Conservation (phyloP, 352 stramenopile species). For the Phytophthora nicotianae region DNA sequence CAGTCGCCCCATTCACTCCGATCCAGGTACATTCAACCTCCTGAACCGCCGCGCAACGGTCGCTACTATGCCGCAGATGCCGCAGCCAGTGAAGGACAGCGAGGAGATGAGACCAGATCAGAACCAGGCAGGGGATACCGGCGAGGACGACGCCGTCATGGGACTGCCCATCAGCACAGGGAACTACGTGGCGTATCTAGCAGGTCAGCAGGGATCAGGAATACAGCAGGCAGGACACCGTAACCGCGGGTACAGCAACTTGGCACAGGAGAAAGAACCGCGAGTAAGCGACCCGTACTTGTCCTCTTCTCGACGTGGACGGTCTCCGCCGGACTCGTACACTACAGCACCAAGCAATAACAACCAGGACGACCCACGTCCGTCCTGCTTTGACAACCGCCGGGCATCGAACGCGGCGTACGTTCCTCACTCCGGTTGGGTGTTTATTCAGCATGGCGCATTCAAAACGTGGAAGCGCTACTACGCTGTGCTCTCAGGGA, state of each 20-base stretch:
- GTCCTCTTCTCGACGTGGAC: slow-evolving; percentile 32
- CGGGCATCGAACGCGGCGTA: slow-evolving; percentile 56
- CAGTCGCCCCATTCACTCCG: slow-evolving; percentile 26
- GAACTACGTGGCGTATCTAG: slow-evolving; percentile 60
- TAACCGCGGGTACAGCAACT: slow-evolving; percentile 61
- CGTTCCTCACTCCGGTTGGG: slow-evolving; percentile 67
- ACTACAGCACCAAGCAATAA: slow-evolving; percentile 34
- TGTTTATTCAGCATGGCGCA: slow-evolving; percentile 65
- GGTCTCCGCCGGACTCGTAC: slow-evolving; percentile 27
- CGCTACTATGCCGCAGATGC: slow-evolving; percentile 31
- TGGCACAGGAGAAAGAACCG: slow-evolving; percentile 43
- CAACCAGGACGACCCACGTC: slow-evolving; percentile 21
- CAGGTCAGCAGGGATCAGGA: slow-evolving; percentile 30
- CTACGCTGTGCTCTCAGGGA: slow-evolving; percentile 68
- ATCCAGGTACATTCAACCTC: slow-evolving; percentile 24
- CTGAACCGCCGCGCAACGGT: slow-evolving; percentile 31
- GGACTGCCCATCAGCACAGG: slow-evolving; percentile 65
- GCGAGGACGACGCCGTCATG: slow-evolving; percentile 52
- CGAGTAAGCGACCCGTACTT: slow-evolving; percentile 47
- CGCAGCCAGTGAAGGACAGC: slow-evolving; percentile 1
- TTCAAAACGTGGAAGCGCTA: slow-evolving; percentile 77
- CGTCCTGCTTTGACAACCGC: slow-evolving; percentile 76
- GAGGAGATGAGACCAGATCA: slow-evolving; percentile 6
- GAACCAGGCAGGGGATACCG: slow-evolving; percentile 11
- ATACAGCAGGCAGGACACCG: slow-evolving; percentile 38